A percentile compares a stretch with the other conserved stretches of the same genome.
These are phyloP conservation scores for Cronartium quercuum DNA, from an alignment of 1,284 basidiomycete species.

Conservation along the genomic window DNA sequence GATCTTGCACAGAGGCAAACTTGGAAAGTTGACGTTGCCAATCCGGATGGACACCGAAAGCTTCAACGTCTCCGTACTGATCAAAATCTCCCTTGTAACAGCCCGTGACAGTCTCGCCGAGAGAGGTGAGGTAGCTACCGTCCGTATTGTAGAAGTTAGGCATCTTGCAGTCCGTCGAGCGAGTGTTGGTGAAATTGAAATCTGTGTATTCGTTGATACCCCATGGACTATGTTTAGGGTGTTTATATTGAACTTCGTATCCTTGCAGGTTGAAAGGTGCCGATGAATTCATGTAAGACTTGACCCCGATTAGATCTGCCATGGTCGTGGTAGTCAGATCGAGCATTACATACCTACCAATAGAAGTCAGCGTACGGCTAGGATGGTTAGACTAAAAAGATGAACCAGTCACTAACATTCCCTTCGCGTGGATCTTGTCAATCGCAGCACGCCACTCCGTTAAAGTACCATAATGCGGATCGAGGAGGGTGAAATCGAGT, in stretches of 20 bases:
- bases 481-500: slow-evolving; percentile 76
- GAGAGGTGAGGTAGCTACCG: slow-evolving; percentile 59
- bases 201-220: slow-evolving; percentile 74
- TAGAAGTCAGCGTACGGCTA: not conserved
- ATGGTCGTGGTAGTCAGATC: slow-evolving; percentile 90
- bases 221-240: slow-evolving; percentile 71
- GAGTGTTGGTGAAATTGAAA: slow-evolving; percentile 63
- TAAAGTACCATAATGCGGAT: slow-evolving; percentile 81
- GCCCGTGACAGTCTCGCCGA: slow-evolving; percentile 54
- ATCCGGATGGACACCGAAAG: slow-evolving; percentile 73
- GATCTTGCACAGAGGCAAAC: slow-evolving; percentile 88
- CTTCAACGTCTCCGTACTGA: slow-evolving; percentile 89
- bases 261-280: slow-evolving; percentile 71
- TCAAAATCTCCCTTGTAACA: slow-evolving; percentile 78
- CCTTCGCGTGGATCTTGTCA: slow-evolving; percentile 66
- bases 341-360: slow-evolving; percentile 64
- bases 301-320: slow-evolving; percentile 74
- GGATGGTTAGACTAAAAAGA: not conserved
- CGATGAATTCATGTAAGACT: slow-evolving; percentile 70
- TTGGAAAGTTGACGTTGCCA: slow-evolving; percentile 83
- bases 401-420: slow-evolving; percentile 56
- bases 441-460: slow-evolving; percentile 68
- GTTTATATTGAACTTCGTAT: slow-evolving; percentile 68
- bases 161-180: slow-evolving; percentile 65
- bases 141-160: slow-evolving; percentile 73